These are phyloP conservation scores for Globisporangium rhizosaccharum DNA, from an alignment of 352 stramenopile species.

Conservation along the genomic window DNA sequence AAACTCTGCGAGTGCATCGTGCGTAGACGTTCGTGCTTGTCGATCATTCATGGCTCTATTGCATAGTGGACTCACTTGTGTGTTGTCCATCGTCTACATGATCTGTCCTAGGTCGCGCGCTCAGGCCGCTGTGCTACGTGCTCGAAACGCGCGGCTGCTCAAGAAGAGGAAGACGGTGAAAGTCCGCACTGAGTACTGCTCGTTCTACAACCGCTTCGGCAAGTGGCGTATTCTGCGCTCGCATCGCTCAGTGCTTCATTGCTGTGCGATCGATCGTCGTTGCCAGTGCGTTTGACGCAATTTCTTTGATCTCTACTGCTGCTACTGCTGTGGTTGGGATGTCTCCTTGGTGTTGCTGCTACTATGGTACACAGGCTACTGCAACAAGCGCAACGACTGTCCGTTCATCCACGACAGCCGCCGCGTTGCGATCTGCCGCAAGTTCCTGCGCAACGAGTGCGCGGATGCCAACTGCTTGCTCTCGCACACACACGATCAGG, in stretches of 20 bases:
- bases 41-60: no score
- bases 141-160: conserved; percentile 33
- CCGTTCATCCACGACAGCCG: conserved; percentile 83
- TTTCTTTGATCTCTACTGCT: no score
- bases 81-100: not conserved
- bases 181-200: conserved; percentile 69
- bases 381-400: conserved; percentile 77
- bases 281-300: not conserved
- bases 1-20: conserved; percentile 25
- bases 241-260: not conserved
- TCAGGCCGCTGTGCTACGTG: conserved; percentile 45
- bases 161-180: conserved; percentile 20
- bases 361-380: conserved; percentile 42
- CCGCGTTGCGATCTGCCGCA: conserved; percentile 72
- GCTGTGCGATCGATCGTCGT: no score
- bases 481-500: conserved; percentile 73
- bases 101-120: conserved; percentile 24
- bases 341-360: not conserved
- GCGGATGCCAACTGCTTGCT: conserved; percentile 50
- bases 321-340: not conserved
- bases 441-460: conserved; percentile 70
- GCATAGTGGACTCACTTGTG: not conserved
- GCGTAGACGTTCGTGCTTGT: conserved; percentile 8
- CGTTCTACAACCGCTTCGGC: conserved; percentile 81
- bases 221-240: conserved; percentile 19